phyloP scores from a whole-genome alignment of 1,284 basidiomycete genomes.

The Agroathelia rolfsii region DNA sequence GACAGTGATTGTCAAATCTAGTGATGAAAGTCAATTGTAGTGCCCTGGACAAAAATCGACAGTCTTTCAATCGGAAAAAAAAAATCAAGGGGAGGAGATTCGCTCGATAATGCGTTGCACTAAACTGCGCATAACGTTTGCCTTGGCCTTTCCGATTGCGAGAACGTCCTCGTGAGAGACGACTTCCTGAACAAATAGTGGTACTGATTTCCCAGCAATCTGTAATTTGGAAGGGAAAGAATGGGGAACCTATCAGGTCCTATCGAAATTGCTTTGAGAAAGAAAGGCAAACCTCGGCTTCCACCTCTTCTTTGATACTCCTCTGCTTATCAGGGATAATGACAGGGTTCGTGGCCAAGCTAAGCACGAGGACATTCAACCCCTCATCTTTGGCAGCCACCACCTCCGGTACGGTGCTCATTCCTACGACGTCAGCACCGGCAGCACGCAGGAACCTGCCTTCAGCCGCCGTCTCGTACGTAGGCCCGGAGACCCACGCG shows the following conservation, averaged over 20 bases:
- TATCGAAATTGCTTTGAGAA: slow-evolving; percentile 1
- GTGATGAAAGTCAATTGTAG: too few species aligned
- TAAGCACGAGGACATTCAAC: slow-evolving; percentile 65
- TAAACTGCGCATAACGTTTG: slow-evolving; percentile 57
- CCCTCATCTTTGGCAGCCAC: slow-evolving; percentile 69
- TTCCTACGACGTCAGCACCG: slow-evolving; percentile 78
- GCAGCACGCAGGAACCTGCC: slow-evolving; percentile 62
- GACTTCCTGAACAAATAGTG: slow-evolving; percentile 31
- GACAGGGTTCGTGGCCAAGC: slow-evolving; percentile 76
- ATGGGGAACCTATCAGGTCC: slow-evolving; percentile 1
- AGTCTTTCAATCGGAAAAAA: neutral
- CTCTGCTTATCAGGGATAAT: slow-evolving; percentile 62
- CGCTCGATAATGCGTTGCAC: slow-evolving; percentile 54
- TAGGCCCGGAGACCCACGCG: slow-evolving; percentile 79
- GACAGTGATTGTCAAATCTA: too few species aligned
- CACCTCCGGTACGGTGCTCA: slow-evolving; percentile 90
- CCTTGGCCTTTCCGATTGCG: slow-evolving; percentile 54
- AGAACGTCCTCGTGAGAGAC: slow-evolving; percentile 84
- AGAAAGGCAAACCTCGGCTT: slow-evolving; percentile 49
- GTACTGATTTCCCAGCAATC: slow-evolving; percentile 49
- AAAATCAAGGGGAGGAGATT: slow-evolving; percentile 6
- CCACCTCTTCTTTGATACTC: slow-evolving; percentile 64
- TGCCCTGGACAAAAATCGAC: too few species aligned
- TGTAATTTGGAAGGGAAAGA: slow-evolving; percentile 18
- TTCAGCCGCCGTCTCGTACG: slow-evolving; percentile 78